Conservation (phyloP, 23 red algal genomes). For the Agarophyton chilense region DNA sequence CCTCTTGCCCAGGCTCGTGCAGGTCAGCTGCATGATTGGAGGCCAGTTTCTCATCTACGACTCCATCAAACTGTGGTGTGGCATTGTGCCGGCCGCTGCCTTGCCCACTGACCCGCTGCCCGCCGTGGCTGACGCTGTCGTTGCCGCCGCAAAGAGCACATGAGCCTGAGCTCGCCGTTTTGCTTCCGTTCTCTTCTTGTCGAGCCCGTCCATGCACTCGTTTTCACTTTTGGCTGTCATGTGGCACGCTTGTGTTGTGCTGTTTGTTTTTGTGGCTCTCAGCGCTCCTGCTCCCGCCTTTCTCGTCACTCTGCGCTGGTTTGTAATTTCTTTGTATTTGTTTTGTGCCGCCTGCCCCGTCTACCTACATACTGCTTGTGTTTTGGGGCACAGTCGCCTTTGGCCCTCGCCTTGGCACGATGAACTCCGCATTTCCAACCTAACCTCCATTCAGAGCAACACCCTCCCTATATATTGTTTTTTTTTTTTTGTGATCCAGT, state of each 20-base stretch:
- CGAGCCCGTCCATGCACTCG: neutral
- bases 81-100: constrained; percentile 62
- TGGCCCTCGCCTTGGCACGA: neutral
- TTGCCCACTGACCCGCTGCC: constrained; percentile 29
- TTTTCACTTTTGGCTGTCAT: neutral
- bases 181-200: neutral
- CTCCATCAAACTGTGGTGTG: constrained; percentile 89
- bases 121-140: constrained; percentile 24
- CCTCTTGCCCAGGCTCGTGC: constrained; percentile 71
- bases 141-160: neutral
- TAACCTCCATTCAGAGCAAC: neutral
- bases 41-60: constrained; percentile 96
- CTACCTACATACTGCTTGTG: no score
- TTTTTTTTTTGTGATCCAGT: neutral
- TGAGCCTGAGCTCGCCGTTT: neutral
- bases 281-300: no score
- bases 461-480: no score
- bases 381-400: no score
- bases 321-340: neutral
- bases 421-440: neutral
- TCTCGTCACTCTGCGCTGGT: no score
- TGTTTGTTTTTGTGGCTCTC: neutral
- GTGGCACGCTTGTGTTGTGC: no score
- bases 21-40: constrained; percentile 84
- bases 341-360: no score